Percentiles rank a stretch among this genome's conserved stretches.
phyloP scores from a whole-genome alignment of 2,329 filamentous ascomycete species.

The Clonostachys solani region DNA sequence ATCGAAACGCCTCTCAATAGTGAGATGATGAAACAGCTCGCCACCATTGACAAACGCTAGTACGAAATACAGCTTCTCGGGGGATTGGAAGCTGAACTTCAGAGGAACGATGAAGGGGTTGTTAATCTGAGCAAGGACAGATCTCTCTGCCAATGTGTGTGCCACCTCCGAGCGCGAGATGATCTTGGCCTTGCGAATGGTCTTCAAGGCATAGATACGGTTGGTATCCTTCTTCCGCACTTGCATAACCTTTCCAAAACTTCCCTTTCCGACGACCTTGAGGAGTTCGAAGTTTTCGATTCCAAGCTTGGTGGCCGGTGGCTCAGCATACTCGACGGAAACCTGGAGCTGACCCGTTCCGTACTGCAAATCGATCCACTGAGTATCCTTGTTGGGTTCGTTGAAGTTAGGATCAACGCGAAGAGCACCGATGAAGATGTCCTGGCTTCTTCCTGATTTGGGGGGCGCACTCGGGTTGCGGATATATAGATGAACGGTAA shows the following conservation, averaged over 20 bases:
- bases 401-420: slow-evolving; percentile 88
- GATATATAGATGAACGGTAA: slow-evolving; percentile 89
- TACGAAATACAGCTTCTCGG: slow-evolving; percentile 96
- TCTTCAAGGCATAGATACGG: slow-evolving; percentile 98
- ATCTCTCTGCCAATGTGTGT: slow-evolving; percentile 92
- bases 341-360: slow-evolving; percentile 86
- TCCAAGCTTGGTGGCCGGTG: slow-evolving; percentile 79
- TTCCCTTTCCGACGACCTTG: slow-evolving; percentile 97
- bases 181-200: slow-evolving; percentile 98
- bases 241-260: slow-evolving; percentile 99
- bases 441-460: slow-evolving; percentile 86
- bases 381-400: slow-evolving; percentile 70
- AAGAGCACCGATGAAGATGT: slow-evolving; percentile 91
- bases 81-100: slow-evolving; percentile 98
- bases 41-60: slow-evolving; percentile 97
- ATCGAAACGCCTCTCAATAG: slow-evolving; percentile 95
- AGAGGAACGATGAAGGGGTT: slow-evolving; percentile 98
- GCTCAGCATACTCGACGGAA: slow-evolving; percentile 94
- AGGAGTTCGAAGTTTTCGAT: slow-evolving; percentile 97
- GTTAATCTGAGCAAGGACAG: slow-evolving; percentile 97
- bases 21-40: slow-evolving; percentile 94
- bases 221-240: slow-evolving; percentile 97
- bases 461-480: slow-evolving; percentile 83
- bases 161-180: slow-evolving; percentile 97
- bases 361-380: slow-evolving; percentile 90